These are phyloP conservation scores for Comarum palustre DNA, from an alignment of 306 rosid genomes.

Conservation along the genomic window DNA sequence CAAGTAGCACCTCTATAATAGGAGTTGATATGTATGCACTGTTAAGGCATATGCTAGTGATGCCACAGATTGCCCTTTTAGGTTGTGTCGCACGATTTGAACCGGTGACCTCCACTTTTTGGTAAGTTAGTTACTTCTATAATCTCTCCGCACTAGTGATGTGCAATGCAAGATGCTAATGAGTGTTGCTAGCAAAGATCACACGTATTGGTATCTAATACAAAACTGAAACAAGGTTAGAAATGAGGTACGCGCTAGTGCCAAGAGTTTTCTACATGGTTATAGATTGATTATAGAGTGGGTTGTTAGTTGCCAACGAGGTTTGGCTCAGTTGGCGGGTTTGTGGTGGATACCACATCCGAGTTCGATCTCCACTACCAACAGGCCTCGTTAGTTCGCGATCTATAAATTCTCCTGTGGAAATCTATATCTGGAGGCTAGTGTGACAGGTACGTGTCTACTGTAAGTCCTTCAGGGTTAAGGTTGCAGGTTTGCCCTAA, in stretches of 20 bases:
- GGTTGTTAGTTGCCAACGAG: too few species aligned
- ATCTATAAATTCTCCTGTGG: too few species aligned
- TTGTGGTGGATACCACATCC: too few species aligned
- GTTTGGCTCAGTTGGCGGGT: too few species aligned
- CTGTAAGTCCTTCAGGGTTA: too few species aligned
- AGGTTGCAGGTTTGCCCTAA: too few species aligned
- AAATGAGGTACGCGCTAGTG: neutral
- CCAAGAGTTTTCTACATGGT: neutral
- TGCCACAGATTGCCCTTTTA: neutral
- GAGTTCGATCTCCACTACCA: too few species aligned
- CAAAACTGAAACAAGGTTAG: neutral
- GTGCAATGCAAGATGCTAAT: neutral
- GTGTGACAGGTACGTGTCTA: too few species aligned
- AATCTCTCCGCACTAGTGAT: neutral
- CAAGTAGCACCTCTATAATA: neutral
- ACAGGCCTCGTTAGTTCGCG: too few species aligned
- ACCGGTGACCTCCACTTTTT: neutral
- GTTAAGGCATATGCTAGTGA: neutral
- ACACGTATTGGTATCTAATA: neutral
- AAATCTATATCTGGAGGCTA: too few species aligned
- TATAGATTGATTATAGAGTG: neutral
- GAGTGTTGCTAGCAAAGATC: neutral
- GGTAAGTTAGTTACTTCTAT: neutral
- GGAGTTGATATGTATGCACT: neutral
- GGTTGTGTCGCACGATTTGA: neutral